Evolutionary conservation across 202 grass and related monocot species (phyloP).

Genomic region (Cymbopogon flexuosus): DNA sequence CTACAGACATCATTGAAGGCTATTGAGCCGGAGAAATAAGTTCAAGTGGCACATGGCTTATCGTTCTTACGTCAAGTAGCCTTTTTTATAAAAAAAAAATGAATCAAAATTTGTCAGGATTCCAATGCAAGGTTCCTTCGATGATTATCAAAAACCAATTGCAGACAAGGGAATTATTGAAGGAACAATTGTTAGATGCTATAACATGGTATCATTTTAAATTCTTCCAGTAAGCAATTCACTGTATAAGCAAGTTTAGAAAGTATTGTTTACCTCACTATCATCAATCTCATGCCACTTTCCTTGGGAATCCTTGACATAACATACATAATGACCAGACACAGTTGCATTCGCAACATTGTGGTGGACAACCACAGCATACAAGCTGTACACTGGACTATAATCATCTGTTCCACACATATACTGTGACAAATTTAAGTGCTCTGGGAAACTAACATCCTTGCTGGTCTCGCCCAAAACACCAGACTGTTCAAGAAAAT

Average conservation of each 20-base stretch:
- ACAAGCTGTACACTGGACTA: conserved; percentile 67
- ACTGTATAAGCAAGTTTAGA: conserved; percentile 14
- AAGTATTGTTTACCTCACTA: conserved; percentile 53
- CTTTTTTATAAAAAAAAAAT: neutral
- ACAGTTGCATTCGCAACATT: conserved; percentile 58
- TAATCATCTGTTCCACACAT: conserved; percentile 74
- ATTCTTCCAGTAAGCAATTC: conserved; percentile 11
- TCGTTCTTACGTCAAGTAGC: neutral
- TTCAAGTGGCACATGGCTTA: no score
- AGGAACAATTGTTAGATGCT: neutral
- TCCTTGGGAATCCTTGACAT: conserved; percentile 67
- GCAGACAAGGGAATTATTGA: neutral
- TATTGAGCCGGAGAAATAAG: neutral
- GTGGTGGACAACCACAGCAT: conserved; percentile 84
- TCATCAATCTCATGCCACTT: conserved; percentile 84
- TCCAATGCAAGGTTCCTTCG: neutral
- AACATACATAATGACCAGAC: conserved; percentile 91
- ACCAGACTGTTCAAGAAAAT: conserved; percentile 52
- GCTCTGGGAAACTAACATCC: conserved; percentile 52
- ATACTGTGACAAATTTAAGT: conserved; percentile 63
- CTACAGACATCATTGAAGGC: conserved; percentile 34
- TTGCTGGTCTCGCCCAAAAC: conserved; percentile 77
- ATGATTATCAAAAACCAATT: conserved; percentile 9
- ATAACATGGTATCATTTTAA: conserved; percentile 1
- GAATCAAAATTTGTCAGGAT: conserved; percentile 4